Conservation (phyloP, 139 green algal species). For the Chlamydomonas sphaeroides region DNA sequence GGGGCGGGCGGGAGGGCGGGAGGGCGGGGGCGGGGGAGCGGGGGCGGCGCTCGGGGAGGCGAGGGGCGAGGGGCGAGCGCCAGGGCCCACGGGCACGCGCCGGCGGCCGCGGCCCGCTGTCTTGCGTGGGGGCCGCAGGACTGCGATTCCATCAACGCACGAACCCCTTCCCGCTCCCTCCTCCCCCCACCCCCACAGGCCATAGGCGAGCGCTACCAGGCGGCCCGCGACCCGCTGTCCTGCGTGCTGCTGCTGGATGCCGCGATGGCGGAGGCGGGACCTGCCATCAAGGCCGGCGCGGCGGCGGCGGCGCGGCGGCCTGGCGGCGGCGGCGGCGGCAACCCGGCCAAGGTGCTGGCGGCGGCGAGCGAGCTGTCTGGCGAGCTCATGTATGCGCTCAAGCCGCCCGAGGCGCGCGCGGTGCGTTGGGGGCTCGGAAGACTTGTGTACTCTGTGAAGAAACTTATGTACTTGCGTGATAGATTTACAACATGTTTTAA, state of each 20-base stretch:
- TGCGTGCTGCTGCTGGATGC: slow-evolving; percentile 57
- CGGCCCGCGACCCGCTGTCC: slow-evolving; percentile 50
- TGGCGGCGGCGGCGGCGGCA: background rate
- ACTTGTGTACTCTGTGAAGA: too few species aligned
- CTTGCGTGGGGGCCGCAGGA: too few species aligned
- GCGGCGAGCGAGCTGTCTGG: background rate
- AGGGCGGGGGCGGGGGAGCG: too few species aligned
- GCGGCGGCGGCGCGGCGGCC: background rate
- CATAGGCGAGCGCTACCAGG: slow-evolving; percentile 52
- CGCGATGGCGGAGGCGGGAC: background rate
- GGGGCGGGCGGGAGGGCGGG: too few species aligned
- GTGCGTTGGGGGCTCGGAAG: background rate
- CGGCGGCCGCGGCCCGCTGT: too few species aligned
- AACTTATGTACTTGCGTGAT: too few species aligned
- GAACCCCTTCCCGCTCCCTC: background rate
- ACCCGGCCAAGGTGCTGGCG: background rate
- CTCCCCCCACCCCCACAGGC: slow-evolving; percentile 6
- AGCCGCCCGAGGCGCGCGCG: slow-evolving; percentile 19
- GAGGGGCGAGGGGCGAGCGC: too few species aligned
- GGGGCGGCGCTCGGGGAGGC: too few species aligned
- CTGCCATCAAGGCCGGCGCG: background rate
- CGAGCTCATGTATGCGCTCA: slow-evolving; percentile 34
- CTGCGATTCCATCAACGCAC: background rate
- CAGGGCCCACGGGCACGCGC: too few species aligned
- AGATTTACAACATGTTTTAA: too few species aligned